These are phyloP conservation scores for Mallotus nudiflorus DNA, from an alignment of 345 rosid species.

Conservation along the genomic window DNA sequence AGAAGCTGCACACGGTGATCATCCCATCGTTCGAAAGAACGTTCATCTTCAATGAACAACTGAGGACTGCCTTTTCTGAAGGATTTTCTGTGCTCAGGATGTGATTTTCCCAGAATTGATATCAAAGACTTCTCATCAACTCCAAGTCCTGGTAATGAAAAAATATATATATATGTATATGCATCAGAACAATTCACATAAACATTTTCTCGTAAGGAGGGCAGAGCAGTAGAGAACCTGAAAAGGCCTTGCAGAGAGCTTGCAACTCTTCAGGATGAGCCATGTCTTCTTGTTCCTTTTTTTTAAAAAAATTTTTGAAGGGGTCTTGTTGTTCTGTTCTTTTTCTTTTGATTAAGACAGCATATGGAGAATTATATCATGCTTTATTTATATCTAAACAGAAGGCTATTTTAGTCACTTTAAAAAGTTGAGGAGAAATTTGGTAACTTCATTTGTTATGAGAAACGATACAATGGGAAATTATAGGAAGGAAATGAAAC, in stretches of 20 bases:
- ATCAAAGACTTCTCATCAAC: constrained; percentile 72
- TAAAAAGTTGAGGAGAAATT: too few relatives aligned
- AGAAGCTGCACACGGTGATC: constrained; percentile 53
- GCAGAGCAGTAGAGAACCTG: constrained; percentile 45
- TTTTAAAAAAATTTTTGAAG: too few relatives aligned
- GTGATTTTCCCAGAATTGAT: constrained; percentile 54
- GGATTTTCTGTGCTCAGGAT: constrained; percentile 48
- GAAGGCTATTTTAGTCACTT: constrained; percentile 49
- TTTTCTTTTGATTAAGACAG: background rate
- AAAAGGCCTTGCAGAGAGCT: constrained; percentile 58
- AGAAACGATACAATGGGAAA: background rate
- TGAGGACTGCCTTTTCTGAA: constrained; percentile 53
- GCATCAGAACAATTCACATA: too few relatives aligned
- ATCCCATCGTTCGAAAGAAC: constrained; percentile 72
- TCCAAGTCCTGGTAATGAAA: constrained; percentile 63
- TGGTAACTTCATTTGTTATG: background rate
- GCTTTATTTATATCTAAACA: constrained; percentile 28
- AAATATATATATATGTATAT: too few relatives aligned
- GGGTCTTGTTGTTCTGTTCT: too few relatives aligned
- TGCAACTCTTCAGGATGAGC: constrained; percentile 49
- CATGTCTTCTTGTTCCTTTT: too few relatives aligned
- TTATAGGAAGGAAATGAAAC: background rate
- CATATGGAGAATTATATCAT: background rate
- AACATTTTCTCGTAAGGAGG: background rate
- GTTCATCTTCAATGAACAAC: constrained; percentile 71